These are phyloP conservation scores for Boletus patriciae DNA, from an alignment of 768 basidiomycete genomes.

Conservation along the genomic window DNA sequence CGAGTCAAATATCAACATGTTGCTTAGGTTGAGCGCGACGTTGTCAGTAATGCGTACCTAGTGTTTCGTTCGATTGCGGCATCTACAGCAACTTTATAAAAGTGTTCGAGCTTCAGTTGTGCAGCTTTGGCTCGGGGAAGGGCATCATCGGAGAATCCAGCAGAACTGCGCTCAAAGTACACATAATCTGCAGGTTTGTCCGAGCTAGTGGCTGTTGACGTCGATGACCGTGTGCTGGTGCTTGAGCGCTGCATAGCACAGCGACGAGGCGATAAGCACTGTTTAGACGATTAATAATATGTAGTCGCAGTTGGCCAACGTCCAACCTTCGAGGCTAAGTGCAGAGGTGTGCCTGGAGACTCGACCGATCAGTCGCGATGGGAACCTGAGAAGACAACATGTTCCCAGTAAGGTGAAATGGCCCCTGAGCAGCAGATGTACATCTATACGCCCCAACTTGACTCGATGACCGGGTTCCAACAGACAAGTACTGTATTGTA, in stretches of 20 bases:
- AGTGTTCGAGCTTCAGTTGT: conserved; percentile 94
- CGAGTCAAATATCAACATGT: conserved; percentile 5
- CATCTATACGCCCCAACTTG: too few relatives aligned
- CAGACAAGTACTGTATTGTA: too few relatives aligned
- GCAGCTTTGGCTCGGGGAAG: conserved; percentile 84
- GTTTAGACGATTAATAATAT: background rate
- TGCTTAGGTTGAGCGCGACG: background rate
- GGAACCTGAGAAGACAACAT: conserved; percentile 7
- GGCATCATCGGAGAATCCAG: conserved; percentile 77
- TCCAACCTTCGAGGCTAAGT: background rate
- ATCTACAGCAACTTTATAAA: conserved; percentile 96
- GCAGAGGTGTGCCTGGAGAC: background rate
- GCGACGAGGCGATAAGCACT: background rate
- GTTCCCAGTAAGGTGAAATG: background rate
- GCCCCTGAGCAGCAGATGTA: background rate
- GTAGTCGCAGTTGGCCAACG: background rate
- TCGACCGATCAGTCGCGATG: conserved; percentile 17
- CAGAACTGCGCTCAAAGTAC: conserved; percentile 82
- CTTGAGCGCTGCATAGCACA: conserved; percentile 33
- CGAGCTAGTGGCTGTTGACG: conserved; percentile 23
- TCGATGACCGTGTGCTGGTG: conserved; percentile 30
- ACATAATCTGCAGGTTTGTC: conserved; percentile 71
- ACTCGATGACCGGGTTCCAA: too few relatives aligned
- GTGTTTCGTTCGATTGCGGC: conserved; percentile 92
- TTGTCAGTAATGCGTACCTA: conserved; percentile 50